Evolutionary conservation across 805 yeast species (phyloP).

Genomic region (Candida ovalis): DNA sequence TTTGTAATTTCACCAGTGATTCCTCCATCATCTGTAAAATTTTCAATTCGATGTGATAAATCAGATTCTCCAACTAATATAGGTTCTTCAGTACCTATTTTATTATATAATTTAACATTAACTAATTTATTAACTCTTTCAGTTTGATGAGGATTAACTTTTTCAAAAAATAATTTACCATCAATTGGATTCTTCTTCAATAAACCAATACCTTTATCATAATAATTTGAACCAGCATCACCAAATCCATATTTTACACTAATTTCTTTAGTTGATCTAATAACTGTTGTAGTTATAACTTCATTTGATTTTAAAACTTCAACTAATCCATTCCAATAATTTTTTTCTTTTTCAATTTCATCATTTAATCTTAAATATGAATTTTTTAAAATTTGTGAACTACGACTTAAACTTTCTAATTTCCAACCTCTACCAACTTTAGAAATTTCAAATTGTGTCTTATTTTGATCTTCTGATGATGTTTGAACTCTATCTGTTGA

Average conservation of each 20-base stretch:
- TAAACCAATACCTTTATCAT: constrained; percentile 73
- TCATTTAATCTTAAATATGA: constrained; percentile 49
- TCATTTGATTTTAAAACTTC: constrained; percentile 48
- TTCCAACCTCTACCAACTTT: constrained; percentile 80
- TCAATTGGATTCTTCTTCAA: constrained; percentile 46
- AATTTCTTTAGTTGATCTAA: constrained; percentile 49
- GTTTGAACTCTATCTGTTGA: constrained; percentile 43
- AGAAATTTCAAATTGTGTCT: constrained; percentile 25
- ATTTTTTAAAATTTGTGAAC: constrained; percentile 46
- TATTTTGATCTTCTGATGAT: constrained; percentile 20
- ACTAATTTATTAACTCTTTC: constrained; percentile 45
- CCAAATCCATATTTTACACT: constrained; percentile 90
- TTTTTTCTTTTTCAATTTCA: constrained; percentile 58
- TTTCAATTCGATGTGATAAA: constrained; percentile 22
- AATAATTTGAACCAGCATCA: constrained; percentile 80
- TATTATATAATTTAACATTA: constrained; percentile 47
- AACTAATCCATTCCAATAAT: constrained; percentile 58
- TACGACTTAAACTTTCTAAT: constrained; percentile 56
- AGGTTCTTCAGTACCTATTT: constrained; percentile 34
- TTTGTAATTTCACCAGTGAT: constrained; percentile 48
- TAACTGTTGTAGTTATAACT: constrained; percentile 63
- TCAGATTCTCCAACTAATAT: constrained; percentile 56
- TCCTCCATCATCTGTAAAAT: constrained; percentile 11
- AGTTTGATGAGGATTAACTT: constrained; percentile 30
- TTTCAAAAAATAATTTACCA: constrained; percentile 41